Evolutionary conservation across 768 basidiomycete species (phyloP).

Genomic region (Hypholoma fasciculare): DNA sequence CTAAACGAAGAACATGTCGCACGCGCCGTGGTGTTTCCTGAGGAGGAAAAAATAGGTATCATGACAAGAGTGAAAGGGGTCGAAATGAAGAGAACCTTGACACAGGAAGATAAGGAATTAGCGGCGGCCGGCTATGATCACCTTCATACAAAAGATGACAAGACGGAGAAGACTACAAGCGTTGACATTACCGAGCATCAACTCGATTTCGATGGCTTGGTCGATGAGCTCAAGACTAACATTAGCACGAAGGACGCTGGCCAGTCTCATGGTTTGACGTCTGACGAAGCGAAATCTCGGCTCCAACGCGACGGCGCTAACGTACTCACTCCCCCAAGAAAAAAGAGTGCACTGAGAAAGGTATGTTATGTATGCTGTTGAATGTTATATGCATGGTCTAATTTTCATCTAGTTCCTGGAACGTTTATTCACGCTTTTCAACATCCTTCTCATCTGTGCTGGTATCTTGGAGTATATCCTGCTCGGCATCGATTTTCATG

Average conservation of each 20-base stretch:
- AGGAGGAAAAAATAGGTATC: constrained; percentile 37
- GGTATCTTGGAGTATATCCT: constrained; percentile 68
- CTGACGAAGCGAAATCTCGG: constrained; percentile 51
- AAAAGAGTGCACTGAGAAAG: constrained; percentile 65
- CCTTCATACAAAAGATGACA: constrained; percentile 43
- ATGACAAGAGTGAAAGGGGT: constrained; percentile 46
- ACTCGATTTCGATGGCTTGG: constrained; percentile 41
- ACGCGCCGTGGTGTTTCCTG: constrained; percentile 54
- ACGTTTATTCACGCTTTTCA: constrained; percentile 63
- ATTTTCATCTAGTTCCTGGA: constrained; percentile 52
- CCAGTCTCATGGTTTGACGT: constrained; percentile 49
- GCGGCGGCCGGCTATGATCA: constrained; percentile 72
- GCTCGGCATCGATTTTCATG: constrained; percentile 62
- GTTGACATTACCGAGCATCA: constrained; percentile 63
- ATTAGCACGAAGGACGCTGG: constrained; percentile 55
- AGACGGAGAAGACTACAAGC: constrained; percentile 33
- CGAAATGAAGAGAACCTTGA: constrained; percentile 62
- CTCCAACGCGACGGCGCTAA: constrained; percentile 62
- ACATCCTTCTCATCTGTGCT: constrained; percentile 65
- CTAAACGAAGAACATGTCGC: constrained; percentile 31
- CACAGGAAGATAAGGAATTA: constrained; percentile 66
- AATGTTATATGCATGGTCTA: not conserved
- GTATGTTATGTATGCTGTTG: constrained; percentile 28
- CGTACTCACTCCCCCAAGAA: constrained; percentile 65
- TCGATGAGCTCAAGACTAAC: constrained; percentile 42